Conservation (phyloP, 768 basidiomycete genomes). For the Rhizopogon vulgaris region DNA sequence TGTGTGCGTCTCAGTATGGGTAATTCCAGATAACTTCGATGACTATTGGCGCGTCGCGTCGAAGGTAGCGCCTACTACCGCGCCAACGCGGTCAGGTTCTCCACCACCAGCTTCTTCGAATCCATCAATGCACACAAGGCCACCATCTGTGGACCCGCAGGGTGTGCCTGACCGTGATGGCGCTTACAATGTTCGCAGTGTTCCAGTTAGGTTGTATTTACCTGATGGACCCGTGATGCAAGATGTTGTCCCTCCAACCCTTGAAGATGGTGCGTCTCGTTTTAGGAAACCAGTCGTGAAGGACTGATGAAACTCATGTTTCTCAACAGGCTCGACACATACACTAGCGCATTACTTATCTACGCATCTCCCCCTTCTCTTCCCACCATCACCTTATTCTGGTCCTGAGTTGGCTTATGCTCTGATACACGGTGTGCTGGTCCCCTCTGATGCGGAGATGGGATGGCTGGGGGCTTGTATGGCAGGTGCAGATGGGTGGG, state of each 20-base stretch:
- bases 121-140: conserved; percentile 58
- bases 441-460: conserved; percentile 84
- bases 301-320: background rate
- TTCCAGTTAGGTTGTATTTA: conserved; percentile 86
- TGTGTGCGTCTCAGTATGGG: background rate
- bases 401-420: conserved; percentile 61
- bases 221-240: conserved; percentile 89
- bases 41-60: conserved; percentile 91
- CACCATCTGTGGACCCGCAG: conserved; percentile 57
- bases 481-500: conserved; percentile 93
- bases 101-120: conserved; percentile 45
- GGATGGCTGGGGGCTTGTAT: conserved; percentile 93
- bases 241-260: conserved; percentile 76
- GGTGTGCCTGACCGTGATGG: conserved; percentile 64
- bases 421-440: conserved; percentile 76
- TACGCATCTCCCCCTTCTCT: conserved; percentile 74
- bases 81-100: conserved; percentile 53
- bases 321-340: conserved; percentile 54
- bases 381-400: conserved; percentile 44
- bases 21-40: conserved; percentile 81
- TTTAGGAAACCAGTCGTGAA: background rate
- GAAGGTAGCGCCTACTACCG: conserved; percentile 84
- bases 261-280: conserved; percentile 62
- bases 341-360: conserved; percentile 68
- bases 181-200: conserved; percentile 79